These are phyloP conservation scores for Candida bentonensis DNA, from an alignment of 805 yeast genomes.

Conservation along the genomic window DNA sequence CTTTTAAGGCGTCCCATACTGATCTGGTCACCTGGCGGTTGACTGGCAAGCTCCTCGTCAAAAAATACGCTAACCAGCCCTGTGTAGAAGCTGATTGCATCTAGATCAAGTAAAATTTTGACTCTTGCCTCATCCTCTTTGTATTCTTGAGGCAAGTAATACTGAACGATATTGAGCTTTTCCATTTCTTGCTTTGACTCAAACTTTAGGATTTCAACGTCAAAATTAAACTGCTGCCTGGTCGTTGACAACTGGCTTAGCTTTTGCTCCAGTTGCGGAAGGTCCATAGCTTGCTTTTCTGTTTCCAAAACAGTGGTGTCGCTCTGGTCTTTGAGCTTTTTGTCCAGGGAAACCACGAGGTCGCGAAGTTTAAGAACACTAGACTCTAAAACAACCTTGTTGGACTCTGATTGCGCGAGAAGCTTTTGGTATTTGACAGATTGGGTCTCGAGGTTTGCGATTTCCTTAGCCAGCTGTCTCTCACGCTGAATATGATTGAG, in stretches of 20 bases:
- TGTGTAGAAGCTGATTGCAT: background rate
- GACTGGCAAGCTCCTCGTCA: background rate
- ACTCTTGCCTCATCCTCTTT: conserved; percentile 7
- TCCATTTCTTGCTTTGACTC: conserved; percentile 15
- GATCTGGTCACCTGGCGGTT: background rate
- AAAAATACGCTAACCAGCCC: background rate
- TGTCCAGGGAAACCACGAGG: conserved; percentile 15
- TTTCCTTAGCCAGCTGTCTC: conserved; percentile 29
- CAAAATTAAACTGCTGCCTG: conserved; percentile 6
- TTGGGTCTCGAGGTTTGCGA: conserved; percentile 16
- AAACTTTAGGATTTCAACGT: conserved; percentile 13
- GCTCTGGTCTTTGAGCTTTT: conserved; percentile 13
- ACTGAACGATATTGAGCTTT: conserved; percentile 15
- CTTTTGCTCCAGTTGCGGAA: conserved; percentile 6
- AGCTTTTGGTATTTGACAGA: conserved; percentile 9
- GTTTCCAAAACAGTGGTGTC: conserved; percentile 6
- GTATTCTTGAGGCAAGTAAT: conserved; percentile 12
- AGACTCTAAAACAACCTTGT: conserved; percentile 25
- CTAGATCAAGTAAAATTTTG: conserved; percentile 1
- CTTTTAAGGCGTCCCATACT: background rate
- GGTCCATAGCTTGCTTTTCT: conserved; percentile 5
- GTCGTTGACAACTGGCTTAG: conserved; percentile 11
- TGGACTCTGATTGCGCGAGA: conserved; percentile 14
- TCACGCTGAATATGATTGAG: conserved; percentile 26
- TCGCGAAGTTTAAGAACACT: conserved; percentile 15